phyloP scores from a whole-genome alignment of 1,139 yeast species.

The Eremothecium coryli region DNA sequence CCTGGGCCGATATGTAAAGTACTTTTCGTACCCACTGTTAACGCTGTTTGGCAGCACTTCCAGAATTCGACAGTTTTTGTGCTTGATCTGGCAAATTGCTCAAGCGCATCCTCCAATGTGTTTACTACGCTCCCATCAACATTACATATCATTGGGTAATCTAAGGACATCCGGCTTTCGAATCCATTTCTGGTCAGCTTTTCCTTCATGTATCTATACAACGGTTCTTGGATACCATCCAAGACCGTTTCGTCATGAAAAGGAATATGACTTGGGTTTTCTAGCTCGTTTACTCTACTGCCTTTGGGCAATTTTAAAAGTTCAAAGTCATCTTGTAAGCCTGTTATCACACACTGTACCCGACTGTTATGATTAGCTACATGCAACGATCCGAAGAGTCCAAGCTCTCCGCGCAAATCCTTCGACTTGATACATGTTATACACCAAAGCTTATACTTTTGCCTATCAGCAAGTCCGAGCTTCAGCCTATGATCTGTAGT shows the following conservation, averaged over 20 bases:
- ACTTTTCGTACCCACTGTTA: constrained; percentile 11
- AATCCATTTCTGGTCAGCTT: constrained; percentile 23
- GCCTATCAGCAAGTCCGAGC: constrained; percentile 10
- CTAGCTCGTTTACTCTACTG: constrained; percentile 11
- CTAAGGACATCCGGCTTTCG: constrained; percentile 19
- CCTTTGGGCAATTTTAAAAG: constrained; percentile 11
- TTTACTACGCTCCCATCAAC: constrained; percentile 25
- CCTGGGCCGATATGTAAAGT: constrained; percentile 29
- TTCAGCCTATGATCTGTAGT: constrained; percentile 22
- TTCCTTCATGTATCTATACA: constrained; percentile 29
- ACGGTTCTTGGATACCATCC: constrained; percentile 26
- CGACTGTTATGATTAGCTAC: constrained; percentile 28
- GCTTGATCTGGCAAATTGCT: constrained; percentile 28
- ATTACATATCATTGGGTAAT: constrained; percentile 26
- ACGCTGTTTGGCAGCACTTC: constrained; percentile 26
- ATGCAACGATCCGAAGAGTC: constrained; percentile 15
- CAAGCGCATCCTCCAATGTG: constrained; percentile 26
- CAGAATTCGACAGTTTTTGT: constrained; percentile 29
- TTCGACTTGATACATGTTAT: constrained; percentile 24
- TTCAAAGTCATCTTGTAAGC: constrained; percentile 24
- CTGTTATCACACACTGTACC: constrained; percentile 30
- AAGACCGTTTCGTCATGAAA: constrained; percentile 29
- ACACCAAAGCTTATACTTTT: constrained; percentile 28
- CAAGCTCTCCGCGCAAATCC: constrained; percentile 22
- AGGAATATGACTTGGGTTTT: constrained; percentile 28